A percentile compares a stretch with the other conserved stretches of the same genome.
Conservation (phyloP, 208 protist species). For the Crithidia fasciculata region DNA sequence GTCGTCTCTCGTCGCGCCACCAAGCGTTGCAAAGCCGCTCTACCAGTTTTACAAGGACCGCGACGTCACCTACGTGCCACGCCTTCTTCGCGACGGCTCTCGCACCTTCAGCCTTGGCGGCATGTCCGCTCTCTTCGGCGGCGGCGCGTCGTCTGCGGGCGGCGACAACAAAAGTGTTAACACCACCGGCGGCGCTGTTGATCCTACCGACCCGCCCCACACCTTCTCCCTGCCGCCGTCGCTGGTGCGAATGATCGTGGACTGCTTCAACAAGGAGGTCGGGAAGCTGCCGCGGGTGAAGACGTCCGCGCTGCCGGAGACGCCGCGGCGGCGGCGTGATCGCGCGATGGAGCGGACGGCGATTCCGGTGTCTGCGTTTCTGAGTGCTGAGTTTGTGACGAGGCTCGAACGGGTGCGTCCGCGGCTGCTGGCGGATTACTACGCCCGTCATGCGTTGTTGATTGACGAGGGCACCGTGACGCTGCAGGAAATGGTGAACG, state of each 20-base stretch:
- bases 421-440: slow-evolving; percentile 66
- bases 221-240: slow-evolving; percentile 65
- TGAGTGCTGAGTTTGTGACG: slow-evolving; percentile 57
- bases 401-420: slow-evolving; percentile 63
- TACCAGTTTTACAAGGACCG: slow-evolving; percentile 73
- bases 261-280: slow-evolving; percentile 72
- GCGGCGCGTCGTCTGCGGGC: background rate
- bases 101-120: slow-evolving; percentile 67
- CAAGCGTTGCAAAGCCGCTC: slow-evolving; percentile 32
- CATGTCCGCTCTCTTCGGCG: slow-evolving; percentile 20
- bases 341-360: slow-evolving; percentile 63
- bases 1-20: slow-evolving; percentile 34
- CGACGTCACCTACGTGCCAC: slow-evolving; percentile 74
- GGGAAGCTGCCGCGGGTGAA: slow-evolving; percentile 66
- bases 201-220: slow-evolving; percentile 45
- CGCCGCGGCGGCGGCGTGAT: slow-evolving; percentile 63
- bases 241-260: slow-evolving; percentile 53
- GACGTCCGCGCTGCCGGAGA: slow-evolving; percentile 52
- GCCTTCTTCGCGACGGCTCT: slow-evolving; percentile 70
- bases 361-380: slow-evolving; percentile 64
- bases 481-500: slow-evolving; percentile 86
- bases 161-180: slow-evolving; percentile 12
- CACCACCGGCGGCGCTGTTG: slow-evolving; percentile 13
- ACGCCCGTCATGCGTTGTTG: slow-evolving; percentile 64
- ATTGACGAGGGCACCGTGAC: slow-evolving; percentile 82